Conservation (phyloP, 2,329 filamentous ascomycete genomes). For the Colletotrichum lentis region DNA sequence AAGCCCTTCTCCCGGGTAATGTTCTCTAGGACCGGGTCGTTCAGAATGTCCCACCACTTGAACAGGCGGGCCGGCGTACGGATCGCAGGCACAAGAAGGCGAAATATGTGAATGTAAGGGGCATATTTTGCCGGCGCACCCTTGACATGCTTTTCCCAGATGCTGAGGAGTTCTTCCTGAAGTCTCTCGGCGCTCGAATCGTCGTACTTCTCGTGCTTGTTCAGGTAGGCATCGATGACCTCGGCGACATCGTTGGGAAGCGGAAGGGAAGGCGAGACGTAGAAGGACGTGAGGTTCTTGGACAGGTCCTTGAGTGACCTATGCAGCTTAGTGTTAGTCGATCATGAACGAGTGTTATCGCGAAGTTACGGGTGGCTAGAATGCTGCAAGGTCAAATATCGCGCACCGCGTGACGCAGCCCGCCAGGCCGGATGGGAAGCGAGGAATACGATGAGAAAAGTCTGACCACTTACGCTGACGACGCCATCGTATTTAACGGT, state of each 20-base stretch:
- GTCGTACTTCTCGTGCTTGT: conserved; percentile 72
- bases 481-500: conserved; percentile 41
- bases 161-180: conserved; percentile 73
- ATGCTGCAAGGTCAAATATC: conserved; percentile 21
- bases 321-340: conserved; percentile 19
- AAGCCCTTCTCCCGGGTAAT: conserved; percentile 51
- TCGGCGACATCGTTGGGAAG: conserved; percentile 71
- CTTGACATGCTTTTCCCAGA: conserved; percentile 72
- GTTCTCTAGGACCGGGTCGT: conserved; percentile 59
- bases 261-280: conserved; percentile 60
- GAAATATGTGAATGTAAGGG: conserved; percentile 74
- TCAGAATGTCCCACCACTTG: conserved; percentile 75
- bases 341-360: conserved; percentile 1
- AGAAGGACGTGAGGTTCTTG: conserved; percentile 63
- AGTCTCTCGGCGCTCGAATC: conserved; percentile 74
- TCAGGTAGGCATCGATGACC: conserved; percentile 72
- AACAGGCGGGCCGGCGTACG: conserved; percentile 68
- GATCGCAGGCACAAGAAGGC: conserved; percentile 70
- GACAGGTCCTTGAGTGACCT: conserved; percentile 69
- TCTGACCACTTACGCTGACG: conserved; percentile 42
- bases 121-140: conserved; percentile 65
- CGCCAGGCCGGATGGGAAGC: not conserved
- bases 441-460: not conserved
- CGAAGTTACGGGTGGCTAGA: conserved; percentile 8
- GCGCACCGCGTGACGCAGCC: conserved; percentile 27